phyloP scores from a whole-genome alignment of 2,329 filamentous ascomycete genomes.

The Fulvia fulva region DNA sequence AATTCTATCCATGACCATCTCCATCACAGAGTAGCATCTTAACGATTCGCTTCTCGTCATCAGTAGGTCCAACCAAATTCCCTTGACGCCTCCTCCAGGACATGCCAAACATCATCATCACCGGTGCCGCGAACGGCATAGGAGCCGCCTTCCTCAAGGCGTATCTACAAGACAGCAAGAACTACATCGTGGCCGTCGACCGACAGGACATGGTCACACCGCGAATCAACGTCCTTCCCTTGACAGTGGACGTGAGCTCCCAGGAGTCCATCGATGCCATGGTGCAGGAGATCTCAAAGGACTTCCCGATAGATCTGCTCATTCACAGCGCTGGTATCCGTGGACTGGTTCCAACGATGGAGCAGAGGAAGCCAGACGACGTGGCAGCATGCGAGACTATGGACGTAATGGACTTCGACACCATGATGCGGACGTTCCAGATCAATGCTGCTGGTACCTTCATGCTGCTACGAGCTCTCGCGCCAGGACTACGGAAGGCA shows the following conservation, averaged over 20 bases:
- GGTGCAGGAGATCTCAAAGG: slow-evolving; percentile 11
- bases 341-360: slow-evolving; percentile 38
- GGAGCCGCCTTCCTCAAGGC: slow-evolving; percentile 34
- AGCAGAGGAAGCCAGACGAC: slow-evolving; percentile 27
- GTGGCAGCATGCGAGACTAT: slow-evolving; percentile 42
- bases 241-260: slow-evolving; percentile 29
- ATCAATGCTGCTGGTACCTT: slow-evolving; percentile 45
- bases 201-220: slow-evolving; percentile 11
- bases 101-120: slow-evolving; percentile 31
- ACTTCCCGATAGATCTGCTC: slow-evolving; percentile 35
- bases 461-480: slow-evolving; percentile 35
- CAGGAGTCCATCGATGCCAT: slow-evolving; percentile 26
- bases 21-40: background rate
- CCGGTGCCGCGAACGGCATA: slow-evolving; percentile 39
- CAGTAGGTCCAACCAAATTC: background rate
- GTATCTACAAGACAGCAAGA: slow-evolving; percentile 23
- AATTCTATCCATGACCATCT: background rate
- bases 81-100: background rate
- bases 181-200: slow-evolving; percentile 34
- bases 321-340: slow-evolving; percentile 46
- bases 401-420: slow-evolving; percentile 38
- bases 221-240: slow-evolving; percentile 15
- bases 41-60: background rate
- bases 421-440: slow-evolving; percentile 38
- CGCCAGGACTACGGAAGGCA: slow-evolving; percentile 33